phyloP scores from a whole-genome alignment of 1,284 basidiomycete species.

The Melampsora americana region DNA sequence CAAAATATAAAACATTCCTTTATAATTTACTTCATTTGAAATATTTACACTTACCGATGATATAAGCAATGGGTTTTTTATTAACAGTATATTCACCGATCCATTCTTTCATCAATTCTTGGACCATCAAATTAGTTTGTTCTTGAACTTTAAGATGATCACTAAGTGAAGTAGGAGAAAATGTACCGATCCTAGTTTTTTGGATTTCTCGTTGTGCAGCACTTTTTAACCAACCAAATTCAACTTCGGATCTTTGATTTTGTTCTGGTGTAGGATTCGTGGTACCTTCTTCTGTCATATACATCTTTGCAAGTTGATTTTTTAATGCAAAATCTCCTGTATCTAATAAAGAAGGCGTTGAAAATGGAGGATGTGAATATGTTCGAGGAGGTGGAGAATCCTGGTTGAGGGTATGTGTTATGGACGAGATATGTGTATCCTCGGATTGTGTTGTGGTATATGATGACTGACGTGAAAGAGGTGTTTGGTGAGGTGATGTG shows the following conservation, averaged over 20 bases:
- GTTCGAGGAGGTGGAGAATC: not conserved
- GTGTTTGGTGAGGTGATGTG: not conserved
- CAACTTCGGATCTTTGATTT: constrained; percentile 9
- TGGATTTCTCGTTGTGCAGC: not conserved
- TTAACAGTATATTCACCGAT: constrained; percentile 22
- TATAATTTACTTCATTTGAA: not conserved
- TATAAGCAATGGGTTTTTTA: constrained; percentile 37
- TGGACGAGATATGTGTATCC: not conserved
- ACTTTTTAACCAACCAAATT: constrained; percentile 29
- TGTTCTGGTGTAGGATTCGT: constrained; percentile 18
- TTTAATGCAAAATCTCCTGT: constrained; percentile 3
- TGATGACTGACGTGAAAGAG: not conserved
- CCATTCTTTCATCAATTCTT: constrained; percentile 16
- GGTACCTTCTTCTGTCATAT: constrained; percentile 22
- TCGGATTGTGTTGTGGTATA: not conserved
- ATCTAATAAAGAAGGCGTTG: not conserved
- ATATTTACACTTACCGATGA: constrained; percentile 18
- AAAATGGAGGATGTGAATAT: not conserved
- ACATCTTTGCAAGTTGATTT: constrained; percentile 23
- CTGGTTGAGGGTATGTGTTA: not conserved
- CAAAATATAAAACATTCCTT: not conserved
- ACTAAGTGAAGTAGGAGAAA: constrained; percentile 3
- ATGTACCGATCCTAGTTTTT: not conserved
- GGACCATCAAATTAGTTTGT: not conserved
- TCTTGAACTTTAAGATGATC: constrained; percentile 13